Conservation (phyloP, 768 basidiomycete species). For the Baorangia bicolor region DNA sequence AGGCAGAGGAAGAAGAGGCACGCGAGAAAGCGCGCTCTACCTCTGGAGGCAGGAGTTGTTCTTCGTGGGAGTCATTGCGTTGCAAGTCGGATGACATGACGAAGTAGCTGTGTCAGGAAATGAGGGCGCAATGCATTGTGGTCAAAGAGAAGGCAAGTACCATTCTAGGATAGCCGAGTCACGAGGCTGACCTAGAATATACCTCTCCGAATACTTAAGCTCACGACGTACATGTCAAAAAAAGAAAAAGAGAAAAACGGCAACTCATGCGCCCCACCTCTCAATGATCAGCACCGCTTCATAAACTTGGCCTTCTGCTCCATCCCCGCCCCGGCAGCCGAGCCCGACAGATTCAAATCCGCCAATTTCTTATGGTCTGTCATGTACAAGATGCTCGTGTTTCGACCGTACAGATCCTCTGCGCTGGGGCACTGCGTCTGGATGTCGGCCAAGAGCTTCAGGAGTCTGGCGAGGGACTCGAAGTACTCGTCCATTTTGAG, state of each 20-base stretch:
- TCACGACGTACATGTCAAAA: too few relatives aligned
- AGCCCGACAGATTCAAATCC: conserved; percentile 41
- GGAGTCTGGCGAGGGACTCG: conserved; percentile 37
- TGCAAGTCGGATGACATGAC: too few relatives aligned
- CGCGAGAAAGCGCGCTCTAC: conserved; percentile 47
- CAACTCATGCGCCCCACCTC: too few relatives aligned
- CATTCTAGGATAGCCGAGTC: too few relatives aligned
- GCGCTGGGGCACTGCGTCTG: conserved; percentile 43
- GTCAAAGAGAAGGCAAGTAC: too few relatives aligned
- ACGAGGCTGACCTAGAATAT: too few relatives aligned
- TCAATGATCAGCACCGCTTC: conserved; percentile 69
- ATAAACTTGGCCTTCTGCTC: conserved; percentile 67
- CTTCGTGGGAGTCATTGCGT: conserved; percentile 39
- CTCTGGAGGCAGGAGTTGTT: conserved; percentile 64
- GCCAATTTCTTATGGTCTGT: conserved; percentile 7
- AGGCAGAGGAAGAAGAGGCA: conserved; percentile 79
- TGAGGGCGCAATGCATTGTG: too few relatives aligned
- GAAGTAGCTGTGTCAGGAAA: too few relatives aligned
- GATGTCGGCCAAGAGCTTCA: conserved; percentile 56
- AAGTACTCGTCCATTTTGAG: conserved; percentile 37
- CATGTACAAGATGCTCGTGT: conserved; percentile 63
- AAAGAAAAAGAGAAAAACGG: too few relatives aligned
- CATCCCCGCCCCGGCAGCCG: conserved; percentile 48
- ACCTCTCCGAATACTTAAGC: too few relatives aligned
- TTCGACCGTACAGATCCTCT: conserved; percentile 70